Evolutionary conservation across 306 rosid genomes (phyloP).

Genomic region (Fagus crenata): DNA sequence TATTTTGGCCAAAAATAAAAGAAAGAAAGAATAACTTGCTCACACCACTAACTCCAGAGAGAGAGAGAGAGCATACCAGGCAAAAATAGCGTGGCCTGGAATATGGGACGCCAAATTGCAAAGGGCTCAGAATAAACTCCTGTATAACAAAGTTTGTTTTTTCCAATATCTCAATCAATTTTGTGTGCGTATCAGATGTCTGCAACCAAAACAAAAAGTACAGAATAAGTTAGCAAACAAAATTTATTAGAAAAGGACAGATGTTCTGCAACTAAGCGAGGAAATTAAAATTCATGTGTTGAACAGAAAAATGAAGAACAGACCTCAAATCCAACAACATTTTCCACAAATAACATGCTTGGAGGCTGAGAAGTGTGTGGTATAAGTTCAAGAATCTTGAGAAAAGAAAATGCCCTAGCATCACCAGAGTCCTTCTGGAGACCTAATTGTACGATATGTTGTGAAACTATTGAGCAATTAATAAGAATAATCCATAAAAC

Average conservation of each 20-base stretch:
- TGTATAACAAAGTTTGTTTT: constrained; percentile 58
- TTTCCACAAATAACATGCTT: constrained; percentile 77
- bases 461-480: constrained; percentile 30
- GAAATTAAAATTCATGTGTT: constrained; percentile 14
- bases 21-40: background rate
- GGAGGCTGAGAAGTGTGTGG: constrained; percentile 64
- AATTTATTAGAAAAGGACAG: constrained; percentile 21
- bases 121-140: constrained; percentile 88
- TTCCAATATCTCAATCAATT: constrained; percentile 70
- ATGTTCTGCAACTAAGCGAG: constrained; percentile 36
- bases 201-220: constrained; percentile 35
- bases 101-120: constrained; percentile 94
- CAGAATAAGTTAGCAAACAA: constrained; percentile 3
- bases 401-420: constrained; percentile 93
- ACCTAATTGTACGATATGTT: constrained; percentile 52
- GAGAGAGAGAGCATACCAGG: constrained; percentile 57
- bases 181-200: constrained; percentile 83
- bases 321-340: constrained; percentile 98
- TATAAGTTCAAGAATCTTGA: constrained; percentile 86
- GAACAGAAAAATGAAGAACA: constrained; percentile 29
- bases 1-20: too few relatives aligned
- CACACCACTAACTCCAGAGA: background rate
- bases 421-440: constrained; percentile 87
- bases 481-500: constrained; percentile 12
- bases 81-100: constrained; percentile 97